These are phyloP conservation scores for Nicotiana obtusifolia DNA, from an alignment of 257 asterid species.

Conservation along the genomic window DNA sequence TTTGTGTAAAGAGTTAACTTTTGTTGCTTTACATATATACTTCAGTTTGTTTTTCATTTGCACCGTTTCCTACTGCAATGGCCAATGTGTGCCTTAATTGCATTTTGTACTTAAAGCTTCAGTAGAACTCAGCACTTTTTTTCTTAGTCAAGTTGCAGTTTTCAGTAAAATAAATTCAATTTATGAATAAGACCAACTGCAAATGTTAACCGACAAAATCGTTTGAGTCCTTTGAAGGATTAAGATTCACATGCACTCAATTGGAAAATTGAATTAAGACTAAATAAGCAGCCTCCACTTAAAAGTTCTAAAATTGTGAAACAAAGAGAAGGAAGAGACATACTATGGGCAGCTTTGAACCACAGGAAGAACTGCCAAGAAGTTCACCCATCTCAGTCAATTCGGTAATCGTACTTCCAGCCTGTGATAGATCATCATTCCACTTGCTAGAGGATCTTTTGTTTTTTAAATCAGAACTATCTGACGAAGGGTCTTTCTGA, in stretches of 20 bases:
- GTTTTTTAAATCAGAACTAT: conserved; percentile 40
- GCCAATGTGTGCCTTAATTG: background rate
- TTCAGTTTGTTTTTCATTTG: background rate
- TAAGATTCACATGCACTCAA: background rate
- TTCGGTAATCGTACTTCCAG: conserved; percentile 79
- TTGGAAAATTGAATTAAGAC: background rate
- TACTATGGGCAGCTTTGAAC: conserved; percentile 64
- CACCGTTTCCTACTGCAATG: background rate
- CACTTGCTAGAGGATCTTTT: conserved; percentile 72
- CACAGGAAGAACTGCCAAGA: conserved; percentile 66
- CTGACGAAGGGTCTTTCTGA: conserved; percentile 44
- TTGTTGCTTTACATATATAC: background rate
- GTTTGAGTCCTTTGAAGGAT: background rate
- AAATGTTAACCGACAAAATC: background rate
- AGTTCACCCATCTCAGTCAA: conserved; percentile 73
- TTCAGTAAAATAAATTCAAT: background rate
- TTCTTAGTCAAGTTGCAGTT: background rate
- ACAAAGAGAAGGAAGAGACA: conserved; percentile 31
- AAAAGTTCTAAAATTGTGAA: background rate
- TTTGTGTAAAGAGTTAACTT: background rate
- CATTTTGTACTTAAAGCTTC: background rate
- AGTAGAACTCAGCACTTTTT: background rate
- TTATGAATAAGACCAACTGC: conserved; percentile 1
- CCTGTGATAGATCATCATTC: conserved; percentile 84
- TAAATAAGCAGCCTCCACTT: background rate